Evolutionary conservation across 768 basidiomycete genomes (phyloP).

Genomic region (Termitomyces sp.): DNA sequence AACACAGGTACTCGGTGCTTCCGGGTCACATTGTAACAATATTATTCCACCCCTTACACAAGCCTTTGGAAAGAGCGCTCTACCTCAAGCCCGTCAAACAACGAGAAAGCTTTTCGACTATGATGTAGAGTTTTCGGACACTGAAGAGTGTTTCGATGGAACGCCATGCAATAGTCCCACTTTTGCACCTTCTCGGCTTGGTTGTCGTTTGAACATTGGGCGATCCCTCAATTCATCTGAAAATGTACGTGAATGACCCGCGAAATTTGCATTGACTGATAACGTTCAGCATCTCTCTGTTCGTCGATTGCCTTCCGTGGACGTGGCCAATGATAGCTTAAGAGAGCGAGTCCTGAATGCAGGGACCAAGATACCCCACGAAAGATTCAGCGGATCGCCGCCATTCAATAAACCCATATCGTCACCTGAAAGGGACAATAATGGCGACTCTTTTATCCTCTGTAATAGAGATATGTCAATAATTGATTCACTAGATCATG

Average conservation of each 20-base stretch:
- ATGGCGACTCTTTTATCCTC: background rate
- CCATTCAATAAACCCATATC: background rate
- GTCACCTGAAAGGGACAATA: background rate
- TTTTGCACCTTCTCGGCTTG: conserved; percentile 28
- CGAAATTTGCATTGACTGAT: conserved; percentile 21
- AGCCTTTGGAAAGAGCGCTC: conserved; percentile 32
- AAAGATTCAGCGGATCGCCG: conserved; percentile 3
- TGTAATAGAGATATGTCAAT: background rate
- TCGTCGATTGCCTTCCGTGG: background rate
- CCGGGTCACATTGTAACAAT: background rate
- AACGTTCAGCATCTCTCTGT: conserved; percentile 20
- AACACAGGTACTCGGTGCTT: conserved; percentile 11
- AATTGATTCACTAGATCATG: conserved; percentile 10
- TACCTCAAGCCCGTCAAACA: conserved; percentile 19
- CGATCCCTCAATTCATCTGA: background rate
- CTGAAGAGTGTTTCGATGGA: background rate
- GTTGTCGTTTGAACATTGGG: background rate
- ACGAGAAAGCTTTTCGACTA: conserved; percentile 9
- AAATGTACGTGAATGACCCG: conserved; percentile 1
- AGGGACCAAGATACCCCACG: conserved; percentile 1
- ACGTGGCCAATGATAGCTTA: conserved; percentile 15
- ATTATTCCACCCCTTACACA: conserved; percentile 25
- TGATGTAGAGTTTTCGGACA: background rate
- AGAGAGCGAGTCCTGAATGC: conserved; percentile 19
- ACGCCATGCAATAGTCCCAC: conserved; percentile 20